Conservation (phyloP, 805 yeast genomes). For the Pachysolen tannophilus region DNA sequence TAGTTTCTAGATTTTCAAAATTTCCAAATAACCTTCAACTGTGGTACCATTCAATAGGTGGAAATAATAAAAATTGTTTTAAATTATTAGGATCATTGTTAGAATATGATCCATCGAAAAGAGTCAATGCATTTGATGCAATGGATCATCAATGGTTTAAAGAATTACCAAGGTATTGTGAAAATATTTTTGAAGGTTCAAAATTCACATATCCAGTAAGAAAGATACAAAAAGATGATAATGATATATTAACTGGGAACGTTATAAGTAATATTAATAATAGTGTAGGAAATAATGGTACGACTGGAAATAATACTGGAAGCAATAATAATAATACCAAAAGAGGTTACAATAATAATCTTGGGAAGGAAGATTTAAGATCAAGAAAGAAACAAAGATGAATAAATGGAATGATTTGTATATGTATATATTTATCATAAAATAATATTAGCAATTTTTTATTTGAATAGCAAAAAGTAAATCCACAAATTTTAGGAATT, state of each 20-base stretch:
- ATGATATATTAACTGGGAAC: conserved; percentile 46
- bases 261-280: no score
- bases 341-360: not conserved
- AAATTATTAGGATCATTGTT: conserved; percentile 55
- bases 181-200: conserved; percentile 75
- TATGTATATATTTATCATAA: no score
- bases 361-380: conserved; percentile 6
- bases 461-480: no score
- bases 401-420: no score
- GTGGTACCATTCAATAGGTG: conserved; percentile 86
- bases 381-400: no score
- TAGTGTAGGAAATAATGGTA: conserved; percentile 15
- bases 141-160: conserved; percentile 72
- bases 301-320: conserved; percentile 19
- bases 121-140: conserved; percentile 75
- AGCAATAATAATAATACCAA: conserved; percentile 11
- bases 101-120: conserved; percentile 73
- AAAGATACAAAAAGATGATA: conserved; percentile 80
- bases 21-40: conserved; percentile 65
- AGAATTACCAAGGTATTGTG: conserved; percentile 58
- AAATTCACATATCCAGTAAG: conserved; percentile 75
- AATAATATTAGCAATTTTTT: no score
- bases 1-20: conserved; percentile 48
- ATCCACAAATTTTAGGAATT: no score
- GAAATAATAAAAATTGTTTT: conserved; percentile 60